Percentiles rank a stretch among this genome's conserved stretches.
Conservation (phyloP, 768 basidiomycete species). For the Leccinum disarticulatum region DNA sequence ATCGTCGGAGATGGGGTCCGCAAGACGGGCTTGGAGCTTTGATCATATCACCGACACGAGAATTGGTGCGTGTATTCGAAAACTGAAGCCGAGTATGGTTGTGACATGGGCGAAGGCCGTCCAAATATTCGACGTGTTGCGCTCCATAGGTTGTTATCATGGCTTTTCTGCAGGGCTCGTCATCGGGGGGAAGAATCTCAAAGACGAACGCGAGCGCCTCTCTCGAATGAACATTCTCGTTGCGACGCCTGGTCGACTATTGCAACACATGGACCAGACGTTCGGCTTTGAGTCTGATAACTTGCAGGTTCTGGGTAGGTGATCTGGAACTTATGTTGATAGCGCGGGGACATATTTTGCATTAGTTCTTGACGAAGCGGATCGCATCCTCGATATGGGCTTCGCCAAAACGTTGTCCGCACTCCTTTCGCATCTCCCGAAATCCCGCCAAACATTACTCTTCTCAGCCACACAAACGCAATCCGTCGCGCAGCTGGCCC, state of each 20-base stretch:
- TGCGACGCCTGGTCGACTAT: conserved; percentile 89
- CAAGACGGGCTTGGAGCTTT: conserved; percentile 82
- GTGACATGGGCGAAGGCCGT: conserved; percentile 62
- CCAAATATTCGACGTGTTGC: conserved; percentile 95
- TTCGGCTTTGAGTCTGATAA: conserved; percentile 90
- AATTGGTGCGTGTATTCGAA: conserved; percentile 58
- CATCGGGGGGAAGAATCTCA: conserved; percentile 94
- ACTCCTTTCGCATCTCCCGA: conserved; percentile 87
- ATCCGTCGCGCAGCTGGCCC: conserved; percentile 83
- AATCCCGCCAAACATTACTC: conserved; percentile 89
- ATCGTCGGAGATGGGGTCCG: conserved; percentile 68
- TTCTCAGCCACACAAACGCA: conserved; percentile 97
- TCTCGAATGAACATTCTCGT: conserved; percentile 98
- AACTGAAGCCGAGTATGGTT: neutral
- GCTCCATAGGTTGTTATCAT: conserved; percentile 91
- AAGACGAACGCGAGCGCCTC: conserved; percentile 87
- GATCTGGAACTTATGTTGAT: neutral
- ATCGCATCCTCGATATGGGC: conserved; percentile 95
- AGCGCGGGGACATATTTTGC: neutral
- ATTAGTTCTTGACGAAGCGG: conserved; percentile 93
- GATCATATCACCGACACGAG: conserved; percentile 91
- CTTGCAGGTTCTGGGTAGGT: conserved; percentile 85
- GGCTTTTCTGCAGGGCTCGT: conserved; percentile 92
- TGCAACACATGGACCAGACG: conserved; percentile 99
- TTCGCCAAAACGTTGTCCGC: conserved; percentile 88